phyloP scores from a whole-genome alignment of 2,329 filamentous ascomycete genomes.

The Pseudocercospora cruenta region DNA sequence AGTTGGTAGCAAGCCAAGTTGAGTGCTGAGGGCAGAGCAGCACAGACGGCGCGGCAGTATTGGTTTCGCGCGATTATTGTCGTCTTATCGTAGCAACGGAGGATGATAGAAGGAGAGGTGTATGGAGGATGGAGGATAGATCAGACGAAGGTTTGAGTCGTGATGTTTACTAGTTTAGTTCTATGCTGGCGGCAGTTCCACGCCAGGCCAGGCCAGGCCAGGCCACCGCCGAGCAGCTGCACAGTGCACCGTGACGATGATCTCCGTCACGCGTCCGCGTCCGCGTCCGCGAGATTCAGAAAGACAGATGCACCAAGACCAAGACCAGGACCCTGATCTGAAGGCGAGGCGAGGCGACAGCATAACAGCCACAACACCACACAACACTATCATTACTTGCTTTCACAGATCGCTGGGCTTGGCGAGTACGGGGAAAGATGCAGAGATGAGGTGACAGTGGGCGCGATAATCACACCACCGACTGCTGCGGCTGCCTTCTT shows the following conservation, averaged over 20 bases:
- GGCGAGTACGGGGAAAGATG: background rate
- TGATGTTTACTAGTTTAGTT: no score
- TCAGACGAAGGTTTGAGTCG: background rate
- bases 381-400: background rate
- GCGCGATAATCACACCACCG: background rate
- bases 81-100: background rate
- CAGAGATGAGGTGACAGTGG: background rate
- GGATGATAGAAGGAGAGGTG: background rate
- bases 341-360: no score
- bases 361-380: no score
- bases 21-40: background rate
- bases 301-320: no score
- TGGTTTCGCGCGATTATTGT: background rate
- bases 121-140: background rate
- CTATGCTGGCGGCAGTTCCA: background rate
- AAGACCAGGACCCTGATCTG: no score
- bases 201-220: background rate
- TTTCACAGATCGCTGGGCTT: background rate
- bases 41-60: background rate
- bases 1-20: background rate
- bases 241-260: no score
- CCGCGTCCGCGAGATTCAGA: no score
- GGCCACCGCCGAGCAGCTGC: no score
- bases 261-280: no score
- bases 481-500: background rate